These are phyloP conservation scores for Fusarium sp. DNA, from an alignment of 2,329 filamentous ascomycete genomes.

Conservation along the genomic window DNA sequence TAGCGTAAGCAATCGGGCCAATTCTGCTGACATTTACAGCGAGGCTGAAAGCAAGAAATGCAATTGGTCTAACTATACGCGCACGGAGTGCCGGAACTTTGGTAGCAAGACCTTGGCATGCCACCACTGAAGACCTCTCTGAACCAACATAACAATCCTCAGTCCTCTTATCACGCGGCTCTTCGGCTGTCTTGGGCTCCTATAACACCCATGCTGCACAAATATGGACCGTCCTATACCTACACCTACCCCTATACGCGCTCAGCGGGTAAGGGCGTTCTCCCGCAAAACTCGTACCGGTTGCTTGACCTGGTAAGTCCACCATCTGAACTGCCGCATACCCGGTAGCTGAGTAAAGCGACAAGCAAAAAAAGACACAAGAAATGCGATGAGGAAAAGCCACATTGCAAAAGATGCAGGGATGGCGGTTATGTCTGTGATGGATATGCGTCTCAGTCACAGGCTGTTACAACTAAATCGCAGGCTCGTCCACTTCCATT, in stretches of 20 bases:
- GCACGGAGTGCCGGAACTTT: conserved; percentile 1
- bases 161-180: neutral
- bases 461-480: neutral
- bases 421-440: conserved; percentile 24
- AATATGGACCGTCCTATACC: conserved; percentile 5
- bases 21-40: neutral
- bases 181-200: neutral
- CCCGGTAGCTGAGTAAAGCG: neutral
- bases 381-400: conserved; percentile 19
- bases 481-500: neutral
- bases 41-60: neutral
- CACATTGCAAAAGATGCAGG: conserved; percentile 14
- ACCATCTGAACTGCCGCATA: neutral
- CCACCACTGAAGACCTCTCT: neutral
- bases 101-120: neutral
- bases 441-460: conserved; percentile 5
- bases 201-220: neutral
- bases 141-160: neutral
- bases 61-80: conserved; percentile 18
- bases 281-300: conserved; percentile 15
- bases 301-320: conserved; percentile 21
- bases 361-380: conserved; percentile 21
- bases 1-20: neutral
- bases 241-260: no score
- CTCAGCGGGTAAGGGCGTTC: conserved; percentile 5